Percentiles rank a stretch among this genome's conserved stretches.
Conservation (phyloP, 176 grass and related monocot genomes). For the Melocanna baccifera region DNA sequence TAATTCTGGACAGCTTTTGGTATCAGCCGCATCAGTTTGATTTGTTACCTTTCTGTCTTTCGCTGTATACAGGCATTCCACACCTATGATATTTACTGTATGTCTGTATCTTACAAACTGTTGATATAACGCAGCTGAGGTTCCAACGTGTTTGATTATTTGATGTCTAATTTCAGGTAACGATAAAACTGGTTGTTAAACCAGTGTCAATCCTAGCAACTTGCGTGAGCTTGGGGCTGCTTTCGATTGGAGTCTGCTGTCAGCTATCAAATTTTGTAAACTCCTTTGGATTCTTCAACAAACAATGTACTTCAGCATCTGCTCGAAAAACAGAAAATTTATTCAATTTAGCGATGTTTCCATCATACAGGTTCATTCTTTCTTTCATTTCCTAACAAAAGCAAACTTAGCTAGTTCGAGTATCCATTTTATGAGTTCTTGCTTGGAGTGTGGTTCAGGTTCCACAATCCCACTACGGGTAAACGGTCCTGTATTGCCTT, state of each 20-base stretch:
- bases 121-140: not conserved
- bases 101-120: not conserved
- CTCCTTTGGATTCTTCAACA: not conserved
- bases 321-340: not conserved
- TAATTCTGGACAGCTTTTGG: not conserved
- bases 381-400: not conserved
- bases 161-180: slow-evolving; percentile 17
- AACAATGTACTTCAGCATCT: not conserved
- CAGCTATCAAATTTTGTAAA: slow-evolving; percentile 27
- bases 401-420: not conserved
- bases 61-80: not conserved
- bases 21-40: not conserved
- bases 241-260: not conserved
- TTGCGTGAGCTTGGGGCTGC: not conserved
- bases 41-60: slow-evolving; percentile 12
- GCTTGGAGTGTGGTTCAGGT: not conserved
- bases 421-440: not conserved
- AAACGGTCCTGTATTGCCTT: not conserved
- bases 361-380: not conserved
- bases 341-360: not conserved
- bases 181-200: not conserved
- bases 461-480: no score
- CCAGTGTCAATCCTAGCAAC: not conserved
- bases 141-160: slow-evolving; percentile 14
- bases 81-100: not conserved